Evolutionary conservation across 768 basidiomycete species (phyloP), one percentile per base, ranked within the genome.

Genomic region (Stropharia rugosoannulata): DNA sequence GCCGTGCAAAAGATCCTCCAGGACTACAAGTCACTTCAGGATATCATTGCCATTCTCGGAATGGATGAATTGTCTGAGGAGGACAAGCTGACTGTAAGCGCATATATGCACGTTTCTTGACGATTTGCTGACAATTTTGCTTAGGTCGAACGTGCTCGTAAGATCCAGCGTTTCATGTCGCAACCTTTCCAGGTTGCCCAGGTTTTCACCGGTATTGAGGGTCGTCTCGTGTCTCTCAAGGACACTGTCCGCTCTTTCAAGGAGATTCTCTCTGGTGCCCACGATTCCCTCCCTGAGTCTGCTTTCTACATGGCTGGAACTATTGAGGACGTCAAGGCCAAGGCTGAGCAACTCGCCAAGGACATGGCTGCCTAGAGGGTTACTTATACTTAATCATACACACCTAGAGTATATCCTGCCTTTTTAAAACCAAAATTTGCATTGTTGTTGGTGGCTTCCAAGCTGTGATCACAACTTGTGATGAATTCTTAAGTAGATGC

Each of bases 61-160:
- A 99, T 99, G 97, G 97, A 99, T 71, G 97, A 99, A 76, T 87
- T 99, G 83, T 98, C 96, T 15, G 97, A 99, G 73, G 97, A 98
- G 80, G 97, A 99, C 80, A 99, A 99, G 80, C 80, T 98, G 63
- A 98, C 95, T 62, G 94, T 93, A 76, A 72, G 84, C 79, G 59
- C 56, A 47, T 27, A 27, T 48, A 2, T 41, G 22, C 29, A 7
- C 45, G 3, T 35, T 38, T 5, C 27, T 15, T n/a, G 39, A 42
- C 36, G 45, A 27, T 29, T 41, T 47, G 15, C 22, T 59, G 8
- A 49, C 50, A 19, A 16, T 29, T 43, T 16, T 48, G 42, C 8
- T 2, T 56, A 90, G 88, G 95, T 97, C 78, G 92, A 95, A 79
- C 94, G 95, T 75, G 95, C 94, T 60, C 93, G 95, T 74, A 97